Conservation (phyloP, 225 moss, liverwort and hornwort genomes). For the Climacium dendroides region DNA sequence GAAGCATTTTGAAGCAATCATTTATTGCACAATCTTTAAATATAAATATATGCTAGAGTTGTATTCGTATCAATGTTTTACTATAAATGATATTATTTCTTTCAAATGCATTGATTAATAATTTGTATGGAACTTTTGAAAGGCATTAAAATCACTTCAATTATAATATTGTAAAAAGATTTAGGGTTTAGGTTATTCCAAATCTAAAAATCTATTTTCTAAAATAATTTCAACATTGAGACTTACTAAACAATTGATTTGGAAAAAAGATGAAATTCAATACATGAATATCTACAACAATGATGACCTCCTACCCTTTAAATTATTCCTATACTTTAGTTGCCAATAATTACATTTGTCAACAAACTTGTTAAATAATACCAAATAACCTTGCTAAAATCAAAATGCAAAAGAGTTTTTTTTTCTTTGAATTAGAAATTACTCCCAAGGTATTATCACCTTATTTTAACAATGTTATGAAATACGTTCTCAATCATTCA, state of each 20-base stretch:
- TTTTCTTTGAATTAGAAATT: not conserved
- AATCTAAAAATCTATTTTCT: not conserved
- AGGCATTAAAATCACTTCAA: not conserved
- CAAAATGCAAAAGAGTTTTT: not conserved
- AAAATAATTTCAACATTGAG: not conserved
- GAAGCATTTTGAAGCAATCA: not conserved
- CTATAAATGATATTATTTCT: not conserved
- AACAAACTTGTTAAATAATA: no score
- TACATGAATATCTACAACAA: not conserved
- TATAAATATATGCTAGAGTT: no score
- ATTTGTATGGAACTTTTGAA: not conserved
- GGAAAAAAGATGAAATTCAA: not conserved
- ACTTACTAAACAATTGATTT: no score
- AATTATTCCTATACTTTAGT: not conserved
- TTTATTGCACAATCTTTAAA: not conserved
- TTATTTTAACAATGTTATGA: no score
- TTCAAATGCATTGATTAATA: not conserved
- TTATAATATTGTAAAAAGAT: not conserved
- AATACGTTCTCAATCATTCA: not conserved
- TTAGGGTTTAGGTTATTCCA: no score
- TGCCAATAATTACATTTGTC: not conserved
- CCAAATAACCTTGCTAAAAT: not conserved
- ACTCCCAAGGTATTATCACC: accelerated
- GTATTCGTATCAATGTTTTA: no score
- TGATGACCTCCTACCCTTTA: accelerated